Evolutionary conservation across 495 filamentous ascomycete genomes (phyloP).

Genomic region (Podospora appendiculata): DNA sequence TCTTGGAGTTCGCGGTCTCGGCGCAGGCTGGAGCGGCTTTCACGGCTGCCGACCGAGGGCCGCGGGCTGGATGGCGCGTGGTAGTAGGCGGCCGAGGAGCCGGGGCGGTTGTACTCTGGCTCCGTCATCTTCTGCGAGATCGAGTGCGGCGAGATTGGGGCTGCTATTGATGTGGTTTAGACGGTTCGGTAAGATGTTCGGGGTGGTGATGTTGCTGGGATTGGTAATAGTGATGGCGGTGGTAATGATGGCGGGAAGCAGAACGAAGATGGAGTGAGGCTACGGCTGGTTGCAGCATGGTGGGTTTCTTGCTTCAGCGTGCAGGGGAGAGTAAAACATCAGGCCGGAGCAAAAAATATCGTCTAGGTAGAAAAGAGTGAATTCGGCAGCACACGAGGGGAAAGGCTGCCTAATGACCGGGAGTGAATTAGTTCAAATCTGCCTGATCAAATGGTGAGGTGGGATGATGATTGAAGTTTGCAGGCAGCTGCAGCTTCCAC

Average conservation of each 20-base stretch:
- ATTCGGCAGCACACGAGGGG: too few relatives aligned
- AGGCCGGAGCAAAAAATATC: too few relatives aligned
- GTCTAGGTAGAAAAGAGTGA: neutral
- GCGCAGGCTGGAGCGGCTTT: slow-evolving; percentile 20
- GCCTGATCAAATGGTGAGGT: too few relatives aligned
- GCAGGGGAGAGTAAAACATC: too few relatives aligned
- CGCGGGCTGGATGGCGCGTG: slow-evolving; percentile 18
- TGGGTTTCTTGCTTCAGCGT: neutral
- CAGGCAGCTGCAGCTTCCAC: neutral
- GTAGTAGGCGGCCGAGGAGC: slow-evolving; percentile 15
- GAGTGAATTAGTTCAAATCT: too few relatives aligned
- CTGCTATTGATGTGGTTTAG: neutral
- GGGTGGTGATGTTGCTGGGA: neutral
- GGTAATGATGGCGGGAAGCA: neutral
- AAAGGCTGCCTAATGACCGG: too few relatives aligned
- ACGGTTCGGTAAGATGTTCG: neutral
- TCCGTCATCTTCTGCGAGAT: slow-evolving; percentile 12
- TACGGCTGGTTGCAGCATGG: slow-evolving; percentile 4
- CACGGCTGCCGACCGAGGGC: slow-evolving; percentile 18
- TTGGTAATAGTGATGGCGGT: neutral
- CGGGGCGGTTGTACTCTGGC: slow-evolving; percentile 14
- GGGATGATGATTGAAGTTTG: neutral
- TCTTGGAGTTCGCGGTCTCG: slow-evolving; percentile 19
- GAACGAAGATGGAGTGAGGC: neutral
- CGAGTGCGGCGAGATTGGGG: neutral